A percentile compares a stretch with the other conserved stretches of the same genome.
Conservation (phyloP, 139 green algal species). For the Edaphochlamys debaryana region DNA sequence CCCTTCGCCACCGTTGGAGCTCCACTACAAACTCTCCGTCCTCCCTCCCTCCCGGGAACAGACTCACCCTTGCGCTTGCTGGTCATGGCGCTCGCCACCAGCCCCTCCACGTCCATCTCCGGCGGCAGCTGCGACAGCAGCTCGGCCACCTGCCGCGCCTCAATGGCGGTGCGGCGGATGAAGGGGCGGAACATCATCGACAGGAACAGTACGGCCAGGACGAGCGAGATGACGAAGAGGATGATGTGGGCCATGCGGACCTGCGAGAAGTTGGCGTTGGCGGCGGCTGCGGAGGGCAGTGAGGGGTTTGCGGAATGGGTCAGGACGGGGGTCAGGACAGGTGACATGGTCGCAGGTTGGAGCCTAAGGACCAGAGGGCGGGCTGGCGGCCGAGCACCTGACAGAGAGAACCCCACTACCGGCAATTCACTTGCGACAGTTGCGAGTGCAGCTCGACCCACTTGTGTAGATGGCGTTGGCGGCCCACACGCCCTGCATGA, state of each 20-base stretch:
- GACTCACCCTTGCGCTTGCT: slow-evolving; percentile 20
- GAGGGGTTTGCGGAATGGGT: too few relatives aligned
- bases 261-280: slow-evolving; percentile 33
- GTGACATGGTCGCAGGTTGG: too few relatives aligned
- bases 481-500: slow-evolving; percentile 33
- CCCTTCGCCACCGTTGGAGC: background rate
- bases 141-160: slow-evolving; percentile 51
- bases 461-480: slow-evolving; percentile 39
- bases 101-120: slow-evolving; percentile 56
- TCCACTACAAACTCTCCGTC: background rate
- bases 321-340: too few relatives aligned
- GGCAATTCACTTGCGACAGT: too few relatives aligned
- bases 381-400: too few relatives aligned
- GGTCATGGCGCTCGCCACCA: slow-evolving; percentile 40
- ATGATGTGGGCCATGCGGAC: slow-evolving; percentile 47
- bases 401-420: too few relatives aligned
- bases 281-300: slow-evolving; percentile 1
- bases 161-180: slow-evolving; percentile 42
- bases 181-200: slow-evolving; percentile 55
- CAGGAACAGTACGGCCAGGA: slow-evolving; percentile 41
- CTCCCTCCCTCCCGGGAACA: too few relatives aligned
- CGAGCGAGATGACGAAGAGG: slow-evolving; percentile 43
- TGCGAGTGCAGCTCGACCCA: too few relatives aligned
- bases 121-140: slow-evolving; percentile 55
- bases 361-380: too few relatives aligned